Percentiles rank a stretch among this genome's conserved stretches.
phyloP scores from a whole-genome alignment of 1,284 basidiomycete species.

The Agroathelia rolfsii region DNA sequence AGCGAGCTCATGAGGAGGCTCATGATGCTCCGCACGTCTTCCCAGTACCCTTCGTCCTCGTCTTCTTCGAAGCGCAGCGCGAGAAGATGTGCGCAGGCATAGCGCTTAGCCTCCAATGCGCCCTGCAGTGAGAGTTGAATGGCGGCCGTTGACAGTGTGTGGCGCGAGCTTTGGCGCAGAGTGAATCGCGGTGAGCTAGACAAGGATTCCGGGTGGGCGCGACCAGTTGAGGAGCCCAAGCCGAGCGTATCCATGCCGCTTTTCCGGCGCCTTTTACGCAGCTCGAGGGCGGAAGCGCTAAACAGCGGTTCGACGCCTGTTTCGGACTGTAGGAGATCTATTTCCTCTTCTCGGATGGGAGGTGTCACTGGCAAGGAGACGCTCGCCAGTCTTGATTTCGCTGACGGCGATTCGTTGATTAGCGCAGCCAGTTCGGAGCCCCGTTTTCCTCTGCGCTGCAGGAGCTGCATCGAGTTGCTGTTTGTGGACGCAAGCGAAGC shows the following conservation, averaged over 20 bases:
- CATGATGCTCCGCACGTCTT: constrained; percentile 67
- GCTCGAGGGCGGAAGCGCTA: constrained; percentile 46
- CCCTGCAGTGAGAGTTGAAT: constrained; percentile 49
- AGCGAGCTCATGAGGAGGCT: constrained; percentile 55
- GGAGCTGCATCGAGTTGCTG: constrained; percentile 30
- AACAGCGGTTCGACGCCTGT: constrained; percentile 30
- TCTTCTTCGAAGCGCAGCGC: constrained; percentile 60
- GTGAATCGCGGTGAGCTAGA: constrained; percentile 47
- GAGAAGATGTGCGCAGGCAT: constrained; percentile 65
- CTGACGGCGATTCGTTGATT: constrained; percentile 23
- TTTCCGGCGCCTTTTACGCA: constrained; percentile 43
- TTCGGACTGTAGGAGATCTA: constrained; percentile 17
- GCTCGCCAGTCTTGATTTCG: constrained; percentile 15
- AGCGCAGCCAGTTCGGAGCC: constrained; percentile 43
- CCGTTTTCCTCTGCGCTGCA: constrained; percentile 38
- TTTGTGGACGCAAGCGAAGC: constrained; percentile 34
- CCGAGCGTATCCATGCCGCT: constrained; percentile 40
- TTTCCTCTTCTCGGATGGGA: constrained; percentile 30
- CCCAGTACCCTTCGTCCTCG: constrained; percentile 63
- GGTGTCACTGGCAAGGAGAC: constrained; percentile 44
- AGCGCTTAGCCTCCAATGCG: constrained; percentile 59
- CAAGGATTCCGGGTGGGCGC: constrained; percentile 23
- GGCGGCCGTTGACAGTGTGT: constrained; percentile 55
- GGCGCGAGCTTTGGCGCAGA: constrained; percentile 44
- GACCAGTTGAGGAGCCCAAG: constrained; percentile 13